Percentiles rank a stretch among this genome's conserved stretches.
phyloP scores from a whole-genome alignment of 345 rosid species.

The Trapa incisa region DNA sequence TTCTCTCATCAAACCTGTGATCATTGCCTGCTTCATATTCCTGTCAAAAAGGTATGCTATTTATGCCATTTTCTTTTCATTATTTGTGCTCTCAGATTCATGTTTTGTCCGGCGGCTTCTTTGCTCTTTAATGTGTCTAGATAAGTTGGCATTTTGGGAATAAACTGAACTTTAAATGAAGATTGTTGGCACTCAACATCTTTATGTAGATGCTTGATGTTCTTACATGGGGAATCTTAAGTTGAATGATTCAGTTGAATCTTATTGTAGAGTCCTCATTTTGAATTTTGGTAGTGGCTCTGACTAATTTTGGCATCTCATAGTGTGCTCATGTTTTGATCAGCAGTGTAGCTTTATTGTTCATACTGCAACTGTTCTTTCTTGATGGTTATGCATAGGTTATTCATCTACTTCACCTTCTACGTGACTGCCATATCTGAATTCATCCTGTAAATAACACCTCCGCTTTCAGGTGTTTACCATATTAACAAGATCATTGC shows the following conservation, averaged over 20 bases:
- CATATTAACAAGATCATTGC: background rate
- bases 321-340: background rate
- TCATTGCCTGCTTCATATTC: slow-evolving; percentile 62
- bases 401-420: background rate
- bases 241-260: background rate
- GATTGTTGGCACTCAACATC: too few relatives aligned
- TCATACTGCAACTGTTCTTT: background rate
- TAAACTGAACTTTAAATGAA: background rate
- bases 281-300: background rate
- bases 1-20: too few relatives aligned
- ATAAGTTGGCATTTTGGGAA: background rate
- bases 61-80: background rate
- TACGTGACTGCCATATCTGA: background rate
- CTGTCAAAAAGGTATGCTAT: slow-evolving; percentile 59
- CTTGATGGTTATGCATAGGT: background rate
- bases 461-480: background rate
- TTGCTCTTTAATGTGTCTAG: background rate
- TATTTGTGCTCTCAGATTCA: too few relatives aligned
- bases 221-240: background rate
- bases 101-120: background rate
- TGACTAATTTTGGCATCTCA: background rate
- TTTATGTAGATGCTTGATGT: background rate
- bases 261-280: background rate
- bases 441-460: background rate
- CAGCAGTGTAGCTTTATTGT: background rate